A percentile compares a stretch with the other conserved stretches of the same genome.
phyloP scores from a whole-genome alignment of 2,329 filamentous ascomycete genomes.

The Intubia oerlemansii region DNA sequence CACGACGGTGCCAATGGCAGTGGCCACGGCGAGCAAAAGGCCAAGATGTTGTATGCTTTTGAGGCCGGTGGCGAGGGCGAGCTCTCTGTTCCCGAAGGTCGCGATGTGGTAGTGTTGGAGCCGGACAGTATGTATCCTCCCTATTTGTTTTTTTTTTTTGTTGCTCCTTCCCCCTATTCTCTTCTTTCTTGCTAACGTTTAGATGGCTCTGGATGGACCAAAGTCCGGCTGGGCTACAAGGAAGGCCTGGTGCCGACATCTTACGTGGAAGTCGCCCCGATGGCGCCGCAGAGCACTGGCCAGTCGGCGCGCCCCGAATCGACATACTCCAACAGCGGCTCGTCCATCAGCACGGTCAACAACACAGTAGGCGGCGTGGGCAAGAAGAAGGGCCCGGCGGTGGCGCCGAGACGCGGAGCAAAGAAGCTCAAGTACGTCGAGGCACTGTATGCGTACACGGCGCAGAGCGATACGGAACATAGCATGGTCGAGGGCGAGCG shows the following conservation, averaged over 20 bases:
- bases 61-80: conserved; percentile 66
- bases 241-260: conserved; percentile 74
- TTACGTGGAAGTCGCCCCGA: conserved; percentile 52
- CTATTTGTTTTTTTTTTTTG: conserved; percentile 1
- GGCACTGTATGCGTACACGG: conserved; percentile 78
- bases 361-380: conserved; percentile 14
- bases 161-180: neutral
- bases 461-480: conserved; percentile 70
- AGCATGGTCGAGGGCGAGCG: conserved; percentile 79
- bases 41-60: conserved; percentile 80
- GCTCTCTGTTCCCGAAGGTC: conserved; percentile 56
- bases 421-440: conserved; percentile 91
- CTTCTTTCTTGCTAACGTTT: conserved; percentile 1
- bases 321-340: conserved; percentile 57
- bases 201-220: conserved; percentile 89
- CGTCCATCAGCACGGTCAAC: conserved; percentile 28
- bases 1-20: conserved; percentile 17
- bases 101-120: conserved; percentile 58
- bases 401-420: conserved; percentile 73
- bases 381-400: conserved; percentile 81
- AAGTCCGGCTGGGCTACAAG: conserved; percentile 50
- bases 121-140: conserved; percentile 78
- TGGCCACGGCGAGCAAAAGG: conserved; percentile 33
- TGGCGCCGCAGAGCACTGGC: conserved; percentile 23
- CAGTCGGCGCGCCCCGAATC: conserved; percentile 16